Conservation (phyloP, 768 basidiomycete species). For the Cystobasidium onofrii region DNA sequence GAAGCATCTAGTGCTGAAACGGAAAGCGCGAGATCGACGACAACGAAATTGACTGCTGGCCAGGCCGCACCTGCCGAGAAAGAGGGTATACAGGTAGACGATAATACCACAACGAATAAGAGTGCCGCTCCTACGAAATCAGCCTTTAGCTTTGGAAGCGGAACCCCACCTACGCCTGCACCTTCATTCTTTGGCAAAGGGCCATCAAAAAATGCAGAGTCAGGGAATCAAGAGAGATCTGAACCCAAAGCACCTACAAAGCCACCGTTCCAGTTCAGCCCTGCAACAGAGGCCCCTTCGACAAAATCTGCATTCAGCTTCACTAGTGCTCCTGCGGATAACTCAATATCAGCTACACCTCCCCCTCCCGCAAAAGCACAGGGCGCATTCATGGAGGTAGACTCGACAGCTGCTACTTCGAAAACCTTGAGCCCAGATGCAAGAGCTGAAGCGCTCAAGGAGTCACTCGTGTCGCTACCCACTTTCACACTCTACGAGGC, state of each 20-base stretch:
- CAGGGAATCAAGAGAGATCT: neutral
- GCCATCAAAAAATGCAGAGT: neutral
- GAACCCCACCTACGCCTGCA: neutral
- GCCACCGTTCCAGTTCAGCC: neutral
- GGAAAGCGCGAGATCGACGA: neutral
- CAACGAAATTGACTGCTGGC: neutral
- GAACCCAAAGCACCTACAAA: neutral
- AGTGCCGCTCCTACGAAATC: neutral
- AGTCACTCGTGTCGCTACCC: slow-evolving; percentile 3
- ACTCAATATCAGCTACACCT: neutral
- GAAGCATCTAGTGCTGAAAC: neutral
- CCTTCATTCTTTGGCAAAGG: neutral
- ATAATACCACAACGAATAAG: neutral
- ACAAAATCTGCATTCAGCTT: too few relatives aligned
- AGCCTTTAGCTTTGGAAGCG: neutral
- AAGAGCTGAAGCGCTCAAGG: neutral
- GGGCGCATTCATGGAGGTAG: too few relatives aligned
- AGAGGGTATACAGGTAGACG: neutral
- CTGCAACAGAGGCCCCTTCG: neutral
- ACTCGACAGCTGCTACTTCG: neutral
- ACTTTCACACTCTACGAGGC: slow-evolving; percentile 6
- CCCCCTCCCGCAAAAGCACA: neutral
- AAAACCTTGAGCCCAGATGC: neutral
- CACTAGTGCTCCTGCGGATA: too few relatives aligned
- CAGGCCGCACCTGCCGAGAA: neutral